Conservation (phyloP, 2,329 filamentous ascomycete genomes). For the Clarireedia monteithiana region DNA sequence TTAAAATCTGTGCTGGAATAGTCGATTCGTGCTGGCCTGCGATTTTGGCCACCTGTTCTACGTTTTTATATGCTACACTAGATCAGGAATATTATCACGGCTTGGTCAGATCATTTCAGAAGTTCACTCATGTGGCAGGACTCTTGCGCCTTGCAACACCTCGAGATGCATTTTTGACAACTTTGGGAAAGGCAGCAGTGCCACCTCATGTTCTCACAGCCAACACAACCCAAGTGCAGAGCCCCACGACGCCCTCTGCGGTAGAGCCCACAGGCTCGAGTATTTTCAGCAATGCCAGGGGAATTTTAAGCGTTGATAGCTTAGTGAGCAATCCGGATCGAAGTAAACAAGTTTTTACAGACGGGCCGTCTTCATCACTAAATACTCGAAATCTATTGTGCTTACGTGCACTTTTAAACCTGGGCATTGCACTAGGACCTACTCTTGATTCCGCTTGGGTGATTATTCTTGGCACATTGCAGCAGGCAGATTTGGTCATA, state of each 20-base stretch:
- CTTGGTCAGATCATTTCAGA: conserved; percentile 86
- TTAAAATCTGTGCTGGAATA: conserved; percentile 71
- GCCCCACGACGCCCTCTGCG: conserved; percentile 37
- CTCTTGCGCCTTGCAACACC: conserved; percentile 77
- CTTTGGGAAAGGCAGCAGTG: conserved; percentile 85
- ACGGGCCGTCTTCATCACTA: conserved; percentile 46
- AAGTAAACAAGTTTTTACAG: conserved; percentile 50
- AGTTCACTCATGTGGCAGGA: conserved; percentile 90
- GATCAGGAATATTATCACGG: conserved; percentile 93
- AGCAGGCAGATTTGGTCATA: conserved; percentile 85
- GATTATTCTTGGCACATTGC: conserved; percentile 84
- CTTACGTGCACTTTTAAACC: conserved; percentile 81
- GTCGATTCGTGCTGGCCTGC: conserved; percentile 95
- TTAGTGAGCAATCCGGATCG: conserved; percentile 56
- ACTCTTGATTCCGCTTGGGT: conserved; percentile 80
- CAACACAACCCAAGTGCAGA: conserved; percentile 43
- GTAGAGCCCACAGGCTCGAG: conserved; percentile 37
- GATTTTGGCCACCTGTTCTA: conserved; percentile 88
- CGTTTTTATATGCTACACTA: conserved; percentile 84
- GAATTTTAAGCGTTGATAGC: conserved; percentile 66
- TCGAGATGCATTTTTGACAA: conserved; percentile 89
- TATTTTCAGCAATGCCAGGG: conserved; percentile 63
- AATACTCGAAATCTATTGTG: conserved; percentile 89
- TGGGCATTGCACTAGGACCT: conserved; percentile 89
- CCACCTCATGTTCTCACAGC: conserved; percentile 68